These are phyloP conservation scores for Saccharomyces hybrid DNA, from an alignment of 1,139 yeast species.

Conservation along the genomic window DNA sequence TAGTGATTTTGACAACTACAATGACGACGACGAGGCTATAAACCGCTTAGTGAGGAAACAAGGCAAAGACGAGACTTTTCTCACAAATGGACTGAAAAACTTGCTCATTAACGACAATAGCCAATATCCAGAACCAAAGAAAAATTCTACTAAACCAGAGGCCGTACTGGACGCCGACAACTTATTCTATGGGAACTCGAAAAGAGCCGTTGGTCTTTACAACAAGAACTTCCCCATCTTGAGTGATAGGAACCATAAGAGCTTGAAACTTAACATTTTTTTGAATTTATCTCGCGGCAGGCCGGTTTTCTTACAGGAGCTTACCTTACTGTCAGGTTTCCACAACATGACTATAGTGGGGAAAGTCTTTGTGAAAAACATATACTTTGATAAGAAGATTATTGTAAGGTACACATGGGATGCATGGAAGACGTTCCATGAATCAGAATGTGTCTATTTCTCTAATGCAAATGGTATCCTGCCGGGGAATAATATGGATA, in stretches of 20 bases:
- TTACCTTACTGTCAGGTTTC: slow-evolving; percentile 9
- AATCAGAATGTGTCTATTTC: slow-evolving; percentile 22
- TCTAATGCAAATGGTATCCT: slow-evolving; percentile 17
- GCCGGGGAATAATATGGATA: slow-evolving; percentile 22
- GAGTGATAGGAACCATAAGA: slow-evolving; percentile 15
- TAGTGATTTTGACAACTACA: slow-evolving; percentile 3
- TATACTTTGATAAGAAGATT: slow-evolving; percentile 21
- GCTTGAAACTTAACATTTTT: slow-evolving; percentile 17
- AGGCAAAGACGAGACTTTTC: not conserved
- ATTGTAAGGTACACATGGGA: slow-evolving; percentile 20
- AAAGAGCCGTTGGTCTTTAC: not conserved
- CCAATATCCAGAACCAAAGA: not conserved
- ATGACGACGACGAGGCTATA: slow-evolving; percentile 4
- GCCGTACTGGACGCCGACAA: not conserved
- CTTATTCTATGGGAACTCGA: not conserved
- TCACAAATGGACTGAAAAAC: not conserved
- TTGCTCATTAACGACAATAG: not conserved
- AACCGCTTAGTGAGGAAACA: not conserved
- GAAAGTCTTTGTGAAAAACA: slow-evolving; percentile 20
- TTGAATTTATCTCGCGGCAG: slow-evolving; percentile 15
- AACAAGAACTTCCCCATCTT: slow-evolving; percentile 18
- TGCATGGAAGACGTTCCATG: slow-evolving; percentile 18
- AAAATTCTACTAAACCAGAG: not conserved
- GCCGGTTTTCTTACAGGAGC: slow-evolving; percentile 18
- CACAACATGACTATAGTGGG: slow-evolving; percentile 12